Percentiles rank a stretch among this genome's conserved stretches.
Conservation (phyloP, 495 filamentous ascomycete genomes). For the Neurospora tetraspora region DNA sequence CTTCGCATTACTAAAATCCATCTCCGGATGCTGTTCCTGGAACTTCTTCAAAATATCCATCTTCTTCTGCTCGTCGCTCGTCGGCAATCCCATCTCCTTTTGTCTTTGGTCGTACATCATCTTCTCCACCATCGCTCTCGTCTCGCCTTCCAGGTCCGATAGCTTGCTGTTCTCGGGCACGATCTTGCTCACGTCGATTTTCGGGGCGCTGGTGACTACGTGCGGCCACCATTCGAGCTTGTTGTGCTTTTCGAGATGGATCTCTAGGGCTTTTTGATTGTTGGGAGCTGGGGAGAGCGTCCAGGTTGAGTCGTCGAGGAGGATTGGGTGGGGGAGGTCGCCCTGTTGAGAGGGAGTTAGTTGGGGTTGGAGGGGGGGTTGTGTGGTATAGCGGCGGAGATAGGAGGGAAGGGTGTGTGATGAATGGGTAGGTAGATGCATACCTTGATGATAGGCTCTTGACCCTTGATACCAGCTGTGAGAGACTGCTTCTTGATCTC, state of each 20-base stretch:
- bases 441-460: conserved; percentile 79
- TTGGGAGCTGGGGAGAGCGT: conserved; percentile 63
- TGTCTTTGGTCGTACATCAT: conserved; percentile 99
- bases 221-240: conserved; percentile 98
- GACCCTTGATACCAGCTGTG: conserved; percentile 77
- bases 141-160: conserved; percentile 90
- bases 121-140: conserved; percentile 97
- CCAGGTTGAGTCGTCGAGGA: conserved; percentile 85
- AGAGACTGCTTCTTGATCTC: conserved; percentile 71
- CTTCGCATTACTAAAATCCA: conserved; percentile 75
- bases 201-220: conserved; percentile 71
- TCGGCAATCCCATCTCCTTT: conserved; percentile 82
- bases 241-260: conserved; percentile 95
- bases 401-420: background rate
- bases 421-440: conserved; percentile 3
- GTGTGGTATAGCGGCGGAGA: background rate
- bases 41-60: conserved; percentile 86
- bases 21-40: conserved; percentile 63
- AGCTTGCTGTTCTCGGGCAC: conserved; percentile 84
- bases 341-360: conserved; percentile 45
- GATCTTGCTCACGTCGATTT: conserved; percentile 92
- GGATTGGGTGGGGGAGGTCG: conserved; percentile 69
- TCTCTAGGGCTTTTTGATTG: conserved; percentile 62
- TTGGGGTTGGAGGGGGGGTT: background rate
- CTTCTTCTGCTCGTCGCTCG: conserved; percentile 89